Evolutionary conservation across 495 filamentous ascomycete genomes (phyloP).

Genomic region (Tetracladium marchalianum): DNA sequence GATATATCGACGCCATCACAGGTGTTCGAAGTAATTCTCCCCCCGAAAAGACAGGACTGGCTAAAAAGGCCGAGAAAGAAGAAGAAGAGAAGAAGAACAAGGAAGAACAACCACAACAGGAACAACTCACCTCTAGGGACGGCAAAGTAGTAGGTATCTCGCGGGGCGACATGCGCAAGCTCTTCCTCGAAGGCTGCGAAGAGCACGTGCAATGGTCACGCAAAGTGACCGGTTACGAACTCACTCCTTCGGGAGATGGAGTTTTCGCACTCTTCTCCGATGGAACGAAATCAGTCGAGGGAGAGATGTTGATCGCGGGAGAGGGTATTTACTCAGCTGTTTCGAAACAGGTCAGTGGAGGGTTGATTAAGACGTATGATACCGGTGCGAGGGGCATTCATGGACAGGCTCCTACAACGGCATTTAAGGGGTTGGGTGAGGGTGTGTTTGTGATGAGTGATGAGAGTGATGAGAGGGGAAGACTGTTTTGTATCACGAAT

Average conservation of each 20-base stretch:
- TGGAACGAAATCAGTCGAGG: slow-evolving; percentile 38
- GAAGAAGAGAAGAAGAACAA: not conserved
- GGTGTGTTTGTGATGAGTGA: slow-evolving; percentile 38
- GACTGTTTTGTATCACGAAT: slow-evolving; percentile 42
- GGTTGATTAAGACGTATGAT: slow-evolving; percentile 40
- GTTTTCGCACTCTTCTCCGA: slow-evolving; percentile 37
- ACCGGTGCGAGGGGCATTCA: slow-evolving; percentile 45
- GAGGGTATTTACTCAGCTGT: slow-evolving; percentile 43
- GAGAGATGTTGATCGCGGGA: slow-evolving; percentile 37
- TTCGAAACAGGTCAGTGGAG: slow-evolving; percentile 38
- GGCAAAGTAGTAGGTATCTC: slow-evolving; percentile 42
- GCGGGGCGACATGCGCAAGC: slow-evolving; percentile 37
- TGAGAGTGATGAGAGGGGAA: slow-evolving; percentile 25
- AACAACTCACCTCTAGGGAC: slow-evolving; percentile 29
- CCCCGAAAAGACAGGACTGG: not conserved
- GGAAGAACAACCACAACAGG: not conserved
- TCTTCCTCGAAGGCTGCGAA: slow-evolving; percentile 38
- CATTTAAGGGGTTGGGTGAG: slow-evolving; percentile 43
- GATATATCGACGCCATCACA: slow-evolving; percentile 33
- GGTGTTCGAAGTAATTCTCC: slow-evolving; percentile 22
- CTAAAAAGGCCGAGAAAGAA: not conserved
- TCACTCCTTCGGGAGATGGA: slow-evolving; percentile 35
- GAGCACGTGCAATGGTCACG: slow-evolving; percentile 33
- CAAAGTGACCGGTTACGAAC: slow-evolving; percentile 37
- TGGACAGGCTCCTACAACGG: slow-evolving; percentile 41